phyloP scores from a whole-genome alignment of 129 eudicot species.

The Daucus carota region DNA sequence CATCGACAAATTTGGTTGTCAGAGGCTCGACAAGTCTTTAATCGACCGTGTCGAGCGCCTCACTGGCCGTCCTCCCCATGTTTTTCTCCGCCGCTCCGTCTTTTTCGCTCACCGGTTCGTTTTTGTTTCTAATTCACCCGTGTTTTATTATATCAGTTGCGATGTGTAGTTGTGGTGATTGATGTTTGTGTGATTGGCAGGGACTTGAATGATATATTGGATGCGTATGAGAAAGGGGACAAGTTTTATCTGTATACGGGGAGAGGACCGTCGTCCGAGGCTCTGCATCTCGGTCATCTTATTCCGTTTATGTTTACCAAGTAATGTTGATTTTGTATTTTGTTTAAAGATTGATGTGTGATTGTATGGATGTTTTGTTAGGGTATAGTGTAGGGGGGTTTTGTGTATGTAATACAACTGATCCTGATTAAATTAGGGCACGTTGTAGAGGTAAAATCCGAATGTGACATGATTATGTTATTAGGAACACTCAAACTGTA shows the following conservation, averaged over 20 bases:
- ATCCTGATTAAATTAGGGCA: too few relatives aligned
- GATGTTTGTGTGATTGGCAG: slow-evolving; percentile 15
- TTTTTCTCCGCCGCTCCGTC: slow-evolving; percentile 87
- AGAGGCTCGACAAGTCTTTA: slow-evolving; percentile 54
- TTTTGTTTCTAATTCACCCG: background rate
- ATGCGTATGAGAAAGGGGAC: slow-evolving; percentile 82
- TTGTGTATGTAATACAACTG: too few relatives aligned
- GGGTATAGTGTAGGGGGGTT: too few relatives aligned
- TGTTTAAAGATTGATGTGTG: too few relatives aligned
- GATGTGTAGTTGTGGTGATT: background rate
- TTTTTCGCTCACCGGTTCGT: slow-evolving; percentile 81
- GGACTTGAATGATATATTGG: slow-evolving; percentile 64
- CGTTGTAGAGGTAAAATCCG: too few relatives aligned
- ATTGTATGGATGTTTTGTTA: too few relatives aligned
- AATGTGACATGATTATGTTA: too few relatives aligned
- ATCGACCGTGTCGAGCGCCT: slow-evolving; percentile 65
- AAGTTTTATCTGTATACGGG: slow-evolving; percentile 90
- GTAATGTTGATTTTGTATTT: background rate
- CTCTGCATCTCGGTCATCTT: slow-evolving; percentile 13
- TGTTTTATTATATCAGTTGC: too few relatives aligned
- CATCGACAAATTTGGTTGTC: slow-evolving; percentile 82
- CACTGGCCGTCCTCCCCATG: slow-evolving; percentile 66
- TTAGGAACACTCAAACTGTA: too few relatives aligned
- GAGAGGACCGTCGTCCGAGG: slow-evolving; percentile 46
- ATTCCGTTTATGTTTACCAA: slow-evolving; percentile 79